Percentiles rank a stretch among this genome's conserved stretches.
Conservation (phyloP, 176 grass and related monocot species). For the Aegilops tauschii region DNA sequence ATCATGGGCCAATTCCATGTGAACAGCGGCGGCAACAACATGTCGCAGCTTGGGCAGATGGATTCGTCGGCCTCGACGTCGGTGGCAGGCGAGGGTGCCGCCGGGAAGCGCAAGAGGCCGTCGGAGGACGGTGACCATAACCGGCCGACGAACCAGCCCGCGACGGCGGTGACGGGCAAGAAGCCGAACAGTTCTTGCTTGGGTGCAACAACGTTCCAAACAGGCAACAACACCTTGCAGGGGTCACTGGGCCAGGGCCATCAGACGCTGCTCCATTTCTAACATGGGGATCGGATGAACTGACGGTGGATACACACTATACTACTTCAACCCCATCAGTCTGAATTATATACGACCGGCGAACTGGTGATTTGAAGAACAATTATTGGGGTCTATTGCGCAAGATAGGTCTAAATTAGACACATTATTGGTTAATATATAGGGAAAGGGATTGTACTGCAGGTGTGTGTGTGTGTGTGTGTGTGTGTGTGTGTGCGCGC, state of each 20-base stretch:
- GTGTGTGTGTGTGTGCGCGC: no score
- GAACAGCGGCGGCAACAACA: slow-evolving; percentile 5
- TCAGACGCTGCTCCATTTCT: slow-evolving; percentile 61
- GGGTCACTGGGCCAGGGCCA: slow-evolving; percentile 37
- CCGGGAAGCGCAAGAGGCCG: slow-evolving; percentile 38
- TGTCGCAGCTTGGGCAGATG: slow-evolving; percentile 7
- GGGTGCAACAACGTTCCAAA: slow-evolving; percentile 54
- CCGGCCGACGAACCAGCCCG: neutral
- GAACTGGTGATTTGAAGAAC: slow-evolving; percentile 16
- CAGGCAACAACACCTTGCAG: slow-evolving; percentile 41
- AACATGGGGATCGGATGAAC: slow-evolving; percentile 44
- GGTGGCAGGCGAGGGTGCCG: neutral
- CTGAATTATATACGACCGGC: slow-evolving; percentile 1
- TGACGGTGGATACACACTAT: slow-evolving; percentile 17
- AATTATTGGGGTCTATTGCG: neutral
- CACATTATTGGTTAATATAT: slow-evolving; percentile 28
- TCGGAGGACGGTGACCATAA: neutral
- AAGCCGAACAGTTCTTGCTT: slow-evolving; percentile 56
- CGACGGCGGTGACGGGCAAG: slow-evolving; percentile 16
- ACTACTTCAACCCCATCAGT: neutral
- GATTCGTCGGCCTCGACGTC: slow-evolving; percentile 12
- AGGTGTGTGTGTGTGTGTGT: neutral
- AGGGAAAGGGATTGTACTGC: slow-evolving; percentile 25
- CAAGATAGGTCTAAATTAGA: slow-evolving; percentile 13
- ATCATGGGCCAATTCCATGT: slow-evolving; percentile 31